A percentile compares a stretch with the other conserved stretches of the same genome.
phyloP scores from a whole-genome alignment of 345 rosid genomes.

The Passiflora organensis region DNA sequence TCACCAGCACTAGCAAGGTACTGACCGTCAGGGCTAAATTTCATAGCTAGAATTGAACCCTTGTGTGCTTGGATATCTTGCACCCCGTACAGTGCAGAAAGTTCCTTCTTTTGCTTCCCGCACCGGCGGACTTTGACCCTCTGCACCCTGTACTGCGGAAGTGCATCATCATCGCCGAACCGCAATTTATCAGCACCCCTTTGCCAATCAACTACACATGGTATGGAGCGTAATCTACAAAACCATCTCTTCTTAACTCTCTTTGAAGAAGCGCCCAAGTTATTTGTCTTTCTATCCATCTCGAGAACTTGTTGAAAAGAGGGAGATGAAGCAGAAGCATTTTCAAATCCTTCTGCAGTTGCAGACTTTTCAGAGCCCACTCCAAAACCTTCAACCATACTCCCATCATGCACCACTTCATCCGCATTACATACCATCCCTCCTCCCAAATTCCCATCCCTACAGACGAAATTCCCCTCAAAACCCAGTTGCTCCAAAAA shows the following conservation, averaged over 20 bases:
- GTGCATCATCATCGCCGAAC: background rate
- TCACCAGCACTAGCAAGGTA: constrained; percentile 30
- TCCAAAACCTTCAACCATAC: constrained; percentile 6
- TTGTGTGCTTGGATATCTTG: constrained; percentile 26
- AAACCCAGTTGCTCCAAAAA: constrained; percentile 16
- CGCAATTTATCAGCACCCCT: background rate
- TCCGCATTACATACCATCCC: constrained; percentile 14
- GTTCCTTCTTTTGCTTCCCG: constrained; percentile 15
- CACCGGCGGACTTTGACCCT: constrained; percentile 40
- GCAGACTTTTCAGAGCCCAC: constrained; percentile 11
- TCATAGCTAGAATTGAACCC: constrained; percentile 27
- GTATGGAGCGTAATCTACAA: constrained; percentile 12
- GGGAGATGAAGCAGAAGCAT: constrained; percentile 13
- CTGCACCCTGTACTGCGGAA: constrained; percentile 4
- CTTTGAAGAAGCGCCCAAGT: constrained; percentile 8
- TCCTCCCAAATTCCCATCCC: constrained; percentile 15
- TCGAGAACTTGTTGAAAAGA: constrained; percentile 12
- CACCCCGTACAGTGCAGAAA: constrained; percentile 16
- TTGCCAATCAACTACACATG: constrained; percentile 15
- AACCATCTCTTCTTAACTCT: constrained; percentile 17
- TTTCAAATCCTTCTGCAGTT: constrained; percentile 15
- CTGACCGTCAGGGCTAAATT: constrained; percentile 26
- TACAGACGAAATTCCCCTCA: constrained; percentile 6
- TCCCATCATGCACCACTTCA: constrained; percentile 12
- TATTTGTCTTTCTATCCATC: background rate